phyloP scores from a whole-genome alignment of 306 rosid genomes.

The Purshia tridentata region DNA sequence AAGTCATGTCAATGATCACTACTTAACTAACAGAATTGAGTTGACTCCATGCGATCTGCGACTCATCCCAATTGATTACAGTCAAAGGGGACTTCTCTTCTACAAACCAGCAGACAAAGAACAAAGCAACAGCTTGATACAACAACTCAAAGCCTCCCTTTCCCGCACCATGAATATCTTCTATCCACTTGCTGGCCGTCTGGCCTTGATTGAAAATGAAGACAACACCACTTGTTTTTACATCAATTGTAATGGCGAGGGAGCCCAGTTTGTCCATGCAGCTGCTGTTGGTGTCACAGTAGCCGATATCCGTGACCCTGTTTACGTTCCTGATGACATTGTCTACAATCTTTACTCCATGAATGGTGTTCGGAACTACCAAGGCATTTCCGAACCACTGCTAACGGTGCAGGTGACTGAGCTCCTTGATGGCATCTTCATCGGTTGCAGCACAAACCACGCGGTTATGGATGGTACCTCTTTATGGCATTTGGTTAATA shows the following conservation, averaged over 20 bases:
- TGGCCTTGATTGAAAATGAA: not conserved
- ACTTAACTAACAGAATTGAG: not conserved
- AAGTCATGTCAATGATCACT: not conserved
- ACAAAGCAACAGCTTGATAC: not conserved
- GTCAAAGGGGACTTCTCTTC: constrained; percentile 12
- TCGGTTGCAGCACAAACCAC: constrained; percentile 23
- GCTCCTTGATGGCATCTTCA: constrained; percentile 38
- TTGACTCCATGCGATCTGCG: constrained; percentile 21
- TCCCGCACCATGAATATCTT: not conserved
- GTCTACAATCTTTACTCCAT: constrained; percentile 30
- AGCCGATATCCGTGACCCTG: constrained; percentile 23
- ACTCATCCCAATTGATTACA: not conserved
- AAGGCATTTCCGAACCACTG: constrained; percentile 31
- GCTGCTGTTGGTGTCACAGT: not conserved
- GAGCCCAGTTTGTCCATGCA: not conserved
- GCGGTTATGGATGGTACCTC: not conserved
- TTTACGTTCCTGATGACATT: constrained; percentile 19
- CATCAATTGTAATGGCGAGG: not conserved
- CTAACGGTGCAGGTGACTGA: constrained; percentile 42
- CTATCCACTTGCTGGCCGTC: constrained; percentile 11
- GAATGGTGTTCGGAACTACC: constrained; percentile 14
- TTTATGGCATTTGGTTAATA: constrained; percentile 7
- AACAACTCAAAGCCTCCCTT: not conserved
- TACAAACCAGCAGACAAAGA: not conserved
- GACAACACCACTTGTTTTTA: not conserved